Evolutionary conservation across 2,329 filamentous ascomycete genomes (phyloP).

Genomic region (Cladorrhinum sp.): DNA sequence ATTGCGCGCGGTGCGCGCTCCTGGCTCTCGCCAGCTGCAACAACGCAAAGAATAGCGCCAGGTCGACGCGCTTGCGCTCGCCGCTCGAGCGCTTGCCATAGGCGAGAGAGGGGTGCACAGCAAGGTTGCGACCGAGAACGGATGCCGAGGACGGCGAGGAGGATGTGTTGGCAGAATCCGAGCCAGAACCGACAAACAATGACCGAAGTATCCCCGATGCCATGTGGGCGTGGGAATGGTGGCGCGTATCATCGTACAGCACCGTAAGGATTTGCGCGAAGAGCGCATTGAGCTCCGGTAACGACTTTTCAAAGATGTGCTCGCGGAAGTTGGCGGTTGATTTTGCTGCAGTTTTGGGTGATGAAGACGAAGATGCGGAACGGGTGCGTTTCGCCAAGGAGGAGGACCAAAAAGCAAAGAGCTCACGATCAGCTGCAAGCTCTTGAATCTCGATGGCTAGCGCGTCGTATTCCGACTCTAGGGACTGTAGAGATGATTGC

Average conservation of each 20-base stretch:
- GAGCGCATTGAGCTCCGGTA: conserved; percentile 31
- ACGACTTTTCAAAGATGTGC: conserved; percentile 11
- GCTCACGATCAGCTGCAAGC: neutral
- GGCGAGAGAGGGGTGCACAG: conserved; percentile 21
- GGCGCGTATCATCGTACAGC: conserved; percentile 31
- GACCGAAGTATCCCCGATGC: conserved; percentile 28
- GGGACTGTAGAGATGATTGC: neutral
- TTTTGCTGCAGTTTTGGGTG: neutral
- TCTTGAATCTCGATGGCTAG: neutral
- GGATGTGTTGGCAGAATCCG: conserved; percentile 1
- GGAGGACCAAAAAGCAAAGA: conserved; percentile 4
- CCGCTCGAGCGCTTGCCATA: conserved; percentile 36
- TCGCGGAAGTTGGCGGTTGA: conserved; percentile 1
- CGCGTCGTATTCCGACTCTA: neutral
- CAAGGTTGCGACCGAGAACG: neutral
- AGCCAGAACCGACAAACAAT: conserved; percentile 24
- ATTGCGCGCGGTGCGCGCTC: conserved; percentile 31
- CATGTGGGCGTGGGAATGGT: conserved; percentile 28
- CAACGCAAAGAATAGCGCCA: conserved; percentile 35
- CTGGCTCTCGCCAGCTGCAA: conserved; percentile 29
- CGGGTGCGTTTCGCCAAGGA: neutral
- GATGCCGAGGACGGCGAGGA: neutral
- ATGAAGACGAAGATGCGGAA: neutral
- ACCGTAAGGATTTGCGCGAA: conserved; percentile 29
- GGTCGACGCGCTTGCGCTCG: conserved; percentile 36